Base-by-base conservation (phyloP, 805 yeast genomes). In the Ogataea naganishii region DNA sequence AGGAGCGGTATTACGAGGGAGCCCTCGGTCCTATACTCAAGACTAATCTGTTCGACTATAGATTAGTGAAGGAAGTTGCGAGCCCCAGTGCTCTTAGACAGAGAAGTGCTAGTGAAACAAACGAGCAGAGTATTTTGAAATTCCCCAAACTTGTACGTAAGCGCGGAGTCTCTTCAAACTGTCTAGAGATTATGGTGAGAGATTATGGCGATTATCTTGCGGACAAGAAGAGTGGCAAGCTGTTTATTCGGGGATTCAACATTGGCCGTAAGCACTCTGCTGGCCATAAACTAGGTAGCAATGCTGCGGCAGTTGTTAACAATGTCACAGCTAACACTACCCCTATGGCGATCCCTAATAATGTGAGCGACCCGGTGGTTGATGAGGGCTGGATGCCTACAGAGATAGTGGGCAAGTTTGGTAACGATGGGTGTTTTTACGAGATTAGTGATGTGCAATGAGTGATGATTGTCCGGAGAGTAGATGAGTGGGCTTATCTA, bases 381-480 rank as follows among this genome's bases (percentile, higher is more conserved):
- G 62, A 69, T 6, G 74, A 68, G 37, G 68, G 70, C 14, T 76
- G 66, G 53, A 56, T 63, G 54, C 52, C 58, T 8, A 58, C 69
- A 4, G 68, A 67, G 5, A 56, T 75, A 0, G 44, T 39, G 20
- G 86, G 84, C 0, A 59, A 61, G 21, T 77, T 78, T 66, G 88
- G 85, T 10, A 58, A 51, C 18, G 89, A 80, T 50, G 88, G 88
- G 3, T 79, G 88, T 46, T 64, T 80, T 35, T 80, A 80, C 47
- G 64, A 62, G 40, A 7, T 7, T 14, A 20, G n/a, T n/a, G n/a
- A n/a, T n/a, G n/a, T n/a, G n/a, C n/a, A n/a, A n/a, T n/a, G n/a
- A n/a, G n/a, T n/a, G n/a, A n/a, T n/a, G n/a, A n/a, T n/a, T n/a
- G n/a, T n/a, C n/a, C n/a, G n/a, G n/a, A n/a, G n/a, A n/a, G n/a